A percentile compares a stretch with the other conserved stretches of the same genome.
phyloP scores from a whole-genome alignment of 2,329 filamentous ascomycete genomes.

The Fusarium globosum region DNA sequence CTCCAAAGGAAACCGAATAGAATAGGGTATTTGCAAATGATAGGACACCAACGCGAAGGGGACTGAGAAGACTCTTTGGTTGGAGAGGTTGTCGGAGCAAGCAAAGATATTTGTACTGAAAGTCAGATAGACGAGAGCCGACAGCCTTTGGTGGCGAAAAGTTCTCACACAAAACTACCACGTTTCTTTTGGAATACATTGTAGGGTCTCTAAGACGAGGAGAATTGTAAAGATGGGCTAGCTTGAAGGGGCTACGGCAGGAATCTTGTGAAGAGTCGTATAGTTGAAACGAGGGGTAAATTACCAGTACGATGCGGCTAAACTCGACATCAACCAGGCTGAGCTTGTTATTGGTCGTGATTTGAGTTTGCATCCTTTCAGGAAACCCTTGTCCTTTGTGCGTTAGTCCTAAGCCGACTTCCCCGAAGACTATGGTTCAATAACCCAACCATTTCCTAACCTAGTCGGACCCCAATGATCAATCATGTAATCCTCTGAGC shows the following conservation, averaged over 20 bases:
- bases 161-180: neutral
- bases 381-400: neutral
- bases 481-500: neutral
- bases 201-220: neutral
- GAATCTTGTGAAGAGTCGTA: neutral
- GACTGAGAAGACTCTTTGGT: neutral
- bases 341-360: neutral
- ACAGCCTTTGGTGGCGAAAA: neutral
- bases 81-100: neutral
- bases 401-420: neutral
- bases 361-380: neutral
- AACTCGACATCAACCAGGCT: neutral
- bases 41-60: no score
- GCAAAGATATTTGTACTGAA: neutral
- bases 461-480: neutral
- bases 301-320: neutral
- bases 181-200: neutral
- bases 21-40: neutral
- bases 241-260: neutral
- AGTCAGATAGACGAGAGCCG: no score
- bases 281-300: neutral
- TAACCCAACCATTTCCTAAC: neutral
- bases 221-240: neutral
- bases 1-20: fast-evolving
- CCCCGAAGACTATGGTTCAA: neutral